Conservation (phyloP, 768 basidiomycete genomes). For the Boletus rex-veris region DNA sequence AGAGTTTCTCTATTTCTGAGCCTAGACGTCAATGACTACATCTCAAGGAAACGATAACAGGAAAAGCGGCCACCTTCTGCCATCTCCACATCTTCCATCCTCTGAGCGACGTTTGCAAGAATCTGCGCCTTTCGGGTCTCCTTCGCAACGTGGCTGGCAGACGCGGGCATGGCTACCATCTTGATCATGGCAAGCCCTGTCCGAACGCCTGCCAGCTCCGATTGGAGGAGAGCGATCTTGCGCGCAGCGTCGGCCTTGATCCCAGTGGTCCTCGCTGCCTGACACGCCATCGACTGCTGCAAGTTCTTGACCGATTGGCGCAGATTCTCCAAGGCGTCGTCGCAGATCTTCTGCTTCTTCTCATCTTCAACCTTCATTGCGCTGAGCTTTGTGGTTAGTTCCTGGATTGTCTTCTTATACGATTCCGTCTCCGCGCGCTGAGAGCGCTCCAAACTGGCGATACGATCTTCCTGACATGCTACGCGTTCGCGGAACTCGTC, state of each 20-base stretch:
- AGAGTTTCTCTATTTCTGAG: not conserved
- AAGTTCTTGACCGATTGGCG: not conserved
- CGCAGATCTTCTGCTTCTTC: not conserved
- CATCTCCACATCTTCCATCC: not conserved
- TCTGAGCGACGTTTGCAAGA: not conserved
- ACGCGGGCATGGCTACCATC: not conserved
- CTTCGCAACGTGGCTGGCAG: constrained; percentile 3
- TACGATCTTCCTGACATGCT: constrained; percentile 13
- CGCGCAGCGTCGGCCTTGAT: constrained; percentile 16
- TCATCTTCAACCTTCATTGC: constrained; percentile 1
- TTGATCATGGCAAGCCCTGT: constrained; percentile 9
- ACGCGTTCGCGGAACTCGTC: constrained; percentile 4
- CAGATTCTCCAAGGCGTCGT: constrained; percentile 6
- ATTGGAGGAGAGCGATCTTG: constrained; percentile 16
- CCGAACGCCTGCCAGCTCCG: constrained; percentile 8
- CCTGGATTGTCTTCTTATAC: constrained; percentile 5
- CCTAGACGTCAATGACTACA: not conserved
- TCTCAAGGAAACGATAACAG: not conserved
- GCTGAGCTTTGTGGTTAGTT: constrained; percentile 11
- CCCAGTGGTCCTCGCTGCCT: constrained; percentile 10
- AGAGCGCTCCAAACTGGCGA: constrained; percentile 6
- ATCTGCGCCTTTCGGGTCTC: not conserved
- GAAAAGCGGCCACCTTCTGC: constrained; percentile 4
- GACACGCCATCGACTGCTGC: constrained; percentile 8
- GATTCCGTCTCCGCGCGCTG: constrained; percentile 1